Conservation (phyloP, 345 rosid species). For the Combretum micranthum region DNA sequence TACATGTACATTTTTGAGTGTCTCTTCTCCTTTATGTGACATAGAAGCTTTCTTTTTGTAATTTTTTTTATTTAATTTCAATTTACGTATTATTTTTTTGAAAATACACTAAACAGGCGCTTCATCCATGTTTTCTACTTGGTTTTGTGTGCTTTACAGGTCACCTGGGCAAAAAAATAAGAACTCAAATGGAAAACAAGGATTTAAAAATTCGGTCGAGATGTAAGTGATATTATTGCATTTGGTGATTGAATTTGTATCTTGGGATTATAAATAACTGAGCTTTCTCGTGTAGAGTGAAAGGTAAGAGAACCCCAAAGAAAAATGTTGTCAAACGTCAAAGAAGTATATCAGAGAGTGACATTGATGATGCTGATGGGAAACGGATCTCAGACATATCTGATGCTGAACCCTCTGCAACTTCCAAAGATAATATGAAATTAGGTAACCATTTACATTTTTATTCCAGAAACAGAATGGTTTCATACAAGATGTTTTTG, state of each 20-base stretch:
- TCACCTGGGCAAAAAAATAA: conserved; percentile 44
- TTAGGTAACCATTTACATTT: conserved; percentile 21
- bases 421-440: conserved; percentile 20
- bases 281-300: conserved; percentile 33
- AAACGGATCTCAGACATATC: conserved; percentile 41
- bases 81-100: too few relatives aligned
- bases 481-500: background rate
- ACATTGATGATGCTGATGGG: conserved; percentile 28
- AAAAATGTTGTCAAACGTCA: conserved; percentile 33
- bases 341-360: conserved; percentile 25
- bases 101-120: too few relatives aligned
- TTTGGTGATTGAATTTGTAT: conserved; percentile 1
- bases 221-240: conserved; percentile 40
- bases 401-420: conserved; percentile 22
- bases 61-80: too few relatives aligned
- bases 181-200: conserved; percentile 24
- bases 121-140: background rate
- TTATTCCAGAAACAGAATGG: background rate
- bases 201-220: conserved; percentile 33
- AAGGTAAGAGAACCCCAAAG: conserved; percentile 85
- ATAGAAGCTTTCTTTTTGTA: too few relatives aligned
- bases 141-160: conserved; percentile 29
- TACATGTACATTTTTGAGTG: too few relatives aligned
- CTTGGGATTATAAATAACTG: conserved; percentile 10
- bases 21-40: too few relatives aligned